Evolutionary conservation across 192 early-diverging fungal genomes (phyloP).

Genomic region (Coemansia sp.): DNA sequence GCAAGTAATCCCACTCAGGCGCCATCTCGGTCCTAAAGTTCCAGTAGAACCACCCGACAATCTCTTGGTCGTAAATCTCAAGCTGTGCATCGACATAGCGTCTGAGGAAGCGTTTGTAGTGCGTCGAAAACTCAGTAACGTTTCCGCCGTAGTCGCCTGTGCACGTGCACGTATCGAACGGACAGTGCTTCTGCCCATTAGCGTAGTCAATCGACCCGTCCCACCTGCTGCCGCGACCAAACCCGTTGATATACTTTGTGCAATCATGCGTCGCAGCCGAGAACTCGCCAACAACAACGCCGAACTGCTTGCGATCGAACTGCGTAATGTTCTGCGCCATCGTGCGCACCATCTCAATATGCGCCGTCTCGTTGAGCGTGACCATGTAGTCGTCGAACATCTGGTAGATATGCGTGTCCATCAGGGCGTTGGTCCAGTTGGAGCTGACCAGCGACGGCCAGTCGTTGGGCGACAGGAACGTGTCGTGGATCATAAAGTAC

Average conservation of each 20-base stretch:
- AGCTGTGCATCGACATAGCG: conserved; percentile 61
- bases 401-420: conserved; percentile 57
- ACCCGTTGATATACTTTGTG: conserved; percentile 69
- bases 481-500: conserved; percentile 49
- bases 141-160: conserved; percentile 50
- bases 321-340: conserved; percentile 36
- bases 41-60: conserved; percentile 70
- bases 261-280: conserved; percentile 71
- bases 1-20: conserved; percentile 70
- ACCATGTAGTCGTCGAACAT: conserved; percentile 52
- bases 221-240: conserved; percentile 58
- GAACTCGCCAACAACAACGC: conserved; percentile 72
- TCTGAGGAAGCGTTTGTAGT: conserved; percentile 60
- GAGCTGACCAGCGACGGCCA: conserved; percentile 34
- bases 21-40: conserved; percentile 68
- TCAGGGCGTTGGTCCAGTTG: conserved; percentile 45
- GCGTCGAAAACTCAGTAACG: conserved; percentile 42
- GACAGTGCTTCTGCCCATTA: conserved; percentile 31
- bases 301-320: conserved; percentile 47
- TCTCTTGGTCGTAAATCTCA: conserved; percentile 56
- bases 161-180: conserved; percentile 56
- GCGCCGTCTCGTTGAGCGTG: conserved; percentile 27
- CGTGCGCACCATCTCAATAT: conserved; percentile 36
- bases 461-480: conserved; percentile 47
- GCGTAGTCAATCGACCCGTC: conserved; percentile 55